Conservation (phyloP, 2,329 filamentous ascomycete genomes). For the Trichoderma sp. region DNA sequence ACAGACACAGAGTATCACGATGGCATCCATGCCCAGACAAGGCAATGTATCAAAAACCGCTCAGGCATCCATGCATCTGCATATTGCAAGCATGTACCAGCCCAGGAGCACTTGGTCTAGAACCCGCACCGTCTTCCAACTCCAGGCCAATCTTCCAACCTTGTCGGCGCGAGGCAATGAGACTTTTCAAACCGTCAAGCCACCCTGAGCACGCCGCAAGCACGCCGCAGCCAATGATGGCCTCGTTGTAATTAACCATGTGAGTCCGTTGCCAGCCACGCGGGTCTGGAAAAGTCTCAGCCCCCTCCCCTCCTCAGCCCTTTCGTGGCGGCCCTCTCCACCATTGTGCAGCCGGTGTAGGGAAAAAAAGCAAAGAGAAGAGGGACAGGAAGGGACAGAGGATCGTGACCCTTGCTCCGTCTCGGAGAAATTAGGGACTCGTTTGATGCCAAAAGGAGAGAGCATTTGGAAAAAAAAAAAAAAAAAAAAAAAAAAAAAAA, state of each 20-base stretch:
- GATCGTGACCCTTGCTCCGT: not conserved
- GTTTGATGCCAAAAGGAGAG: not conserved
- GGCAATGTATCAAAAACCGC: not conserved
- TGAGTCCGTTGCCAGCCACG: constrained; percentile 16
- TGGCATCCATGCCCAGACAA: not conserved
- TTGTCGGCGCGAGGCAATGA: not conserved
- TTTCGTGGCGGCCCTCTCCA: constrained; percentile 9
- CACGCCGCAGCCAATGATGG: constrained; percentile 3
- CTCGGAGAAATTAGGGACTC: not conserved
- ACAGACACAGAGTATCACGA: not conserved
- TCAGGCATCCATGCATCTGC: not conserved
- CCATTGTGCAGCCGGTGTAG: constrained; percentile 1
- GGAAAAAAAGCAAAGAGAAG: not conserved
- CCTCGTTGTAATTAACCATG: constrained; percentile 2
- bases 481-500: too few relatives aligned
- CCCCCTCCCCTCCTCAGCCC: not conserved
- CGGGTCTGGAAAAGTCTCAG: constrained; percentile 19
- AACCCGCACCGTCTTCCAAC: not conserved
- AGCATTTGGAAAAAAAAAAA: not conserved
- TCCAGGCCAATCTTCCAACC: not conserved
- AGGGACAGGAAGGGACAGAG: not conserved
- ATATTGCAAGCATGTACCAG: not conserved
- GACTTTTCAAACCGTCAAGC: constrained; percentile 13
- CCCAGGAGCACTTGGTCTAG: not conserved
- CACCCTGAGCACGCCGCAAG: not conserved